Evolutionary conservation across 148 eudicot genomes (phyloP), one percentile per base, ranked within the genome.

Genomic region (Rhododendron mucronatum): DNA sequence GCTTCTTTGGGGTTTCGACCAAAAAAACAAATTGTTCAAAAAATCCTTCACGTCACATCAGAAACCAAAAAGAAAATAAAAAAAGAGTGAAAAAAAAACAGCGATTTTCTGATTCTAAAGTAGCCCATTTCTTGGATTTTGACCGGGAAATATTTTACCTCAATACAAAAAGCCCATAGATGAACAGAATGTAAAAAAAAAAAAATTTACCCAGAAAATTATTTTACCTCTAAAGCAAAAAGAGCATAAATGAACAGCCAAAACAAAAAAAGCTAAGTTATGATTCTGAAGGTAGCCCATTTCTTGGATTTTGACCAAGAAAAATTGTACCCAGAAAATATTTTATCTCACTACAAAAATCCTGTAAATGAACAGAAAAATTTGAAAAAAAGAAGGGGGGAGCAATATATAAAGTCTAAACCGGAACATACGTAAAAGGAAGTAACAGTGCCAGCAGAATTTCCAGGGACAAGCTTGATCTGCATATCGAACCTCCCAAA

Each of bases 401-500:
- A 41, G 48, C 44, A 50, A 33, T 7, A 8, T 41, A 41, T 14
- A 15, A 53, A 23, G 7, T n/a, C 1, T 21, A 4, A 0, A 23
- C 41, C 47, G 7, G 7, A 37, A 33, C 85, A 15, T 82, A 89
- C 91, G 47, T 89, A 89, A 51, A 87, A 89, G 3, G 91, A 81
- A 37, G 91, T 89, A 39, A 87, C 91, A 28, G 91, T 89, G 73
- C 91, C 91, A 23, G 91, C 89, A n/a, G 91, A 84, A 69, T 89
- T 87, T 26, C 87, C 91, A 20, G 87, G 86, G 2, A 89, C 87
- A 33, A 89, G 87, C 84, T 89, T 89, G 76, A 89, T 71, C 82
- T 87, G 89, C 85, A 89, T 82, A 50, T 89, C 89, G 57, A 89
- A 87, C 65, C 79, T 89, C 16, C 87, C 88, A 69, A 84, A 89